These are phyloP conservation scores for Ascochyta clinopodiicola DNA, from an alignment of 2,329 filamentous ascomycete species.

Conservation along the genomic window DNA sequence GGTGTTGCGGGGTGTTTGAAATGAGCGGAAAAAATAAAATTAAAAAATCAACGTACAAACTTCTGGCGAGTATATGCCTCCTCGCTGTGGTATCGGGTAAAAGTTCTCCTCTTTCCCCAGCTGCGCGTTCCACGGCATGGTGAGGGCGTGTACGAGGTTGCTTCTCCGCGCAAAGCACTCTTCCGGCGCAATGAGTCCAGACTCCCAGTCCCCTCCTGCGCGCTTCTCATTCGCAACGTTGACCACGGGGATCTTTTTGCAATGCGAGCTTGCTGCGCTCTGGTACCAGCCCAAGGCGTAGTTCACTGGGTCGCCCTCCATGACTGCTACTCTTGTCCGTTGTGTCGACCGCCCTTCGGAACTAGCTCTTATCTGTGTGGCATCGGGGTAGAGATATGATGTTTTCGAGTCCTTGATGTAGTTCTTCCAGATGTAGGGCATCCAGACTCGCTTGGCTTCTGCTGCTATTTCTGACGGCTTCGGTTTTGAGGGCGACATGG, in stretches of 20 bases:
- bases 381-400: slow-evolving; percentile 63
- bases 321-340: slow-evolving; percentile 52
- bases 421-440: slow-evolving; percentile 67
- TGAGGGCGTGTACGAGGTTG: slow-evolving; percentile 73
- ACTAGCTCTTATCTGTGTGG: slow-evolving; percentile 50
- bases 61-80: slow-evolving; percentile 72
- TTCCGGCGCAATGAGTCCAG: slow-evolving; percentile 67
- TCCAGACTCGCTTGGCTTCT: slow-evolving; percentile 74
- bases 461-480: slow-evolving; percentile 74
- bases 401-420: slow-evolving; percentile 62
- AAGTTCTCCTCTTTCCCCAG: slow-evolving; percentile 54
- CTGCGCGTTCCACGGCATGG: slow-evolving; percentile 60
- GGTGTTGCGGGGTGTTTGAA: background rate
- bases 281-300: slow-evolving; percentile 66
- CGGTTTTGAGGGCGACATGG: slow-evolving; percentile 65
- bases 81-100: slow-evolving; percentile 74
- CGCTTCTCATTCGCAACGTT: slow-evolving; percentile 79
- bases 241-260: slow-evolving; percentile 66
- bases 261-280: slow-evolving; percentile 32
- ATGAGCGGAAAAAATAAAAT: no score
- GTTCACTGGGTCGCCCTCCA: slow-evolving; percentile 55
- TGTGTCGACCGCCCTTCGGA: slow-evolving; percentile 54
- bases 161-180: slow-evolving; percentile 77
- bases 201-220: slow-evolving; percentile 82
- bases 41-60: slow-evolving; percentile 57